Evolutionary conservation across 2,329 filamentous ascomycete species (phyloP).

Genomic region (Orbilia quercus): DNA sequence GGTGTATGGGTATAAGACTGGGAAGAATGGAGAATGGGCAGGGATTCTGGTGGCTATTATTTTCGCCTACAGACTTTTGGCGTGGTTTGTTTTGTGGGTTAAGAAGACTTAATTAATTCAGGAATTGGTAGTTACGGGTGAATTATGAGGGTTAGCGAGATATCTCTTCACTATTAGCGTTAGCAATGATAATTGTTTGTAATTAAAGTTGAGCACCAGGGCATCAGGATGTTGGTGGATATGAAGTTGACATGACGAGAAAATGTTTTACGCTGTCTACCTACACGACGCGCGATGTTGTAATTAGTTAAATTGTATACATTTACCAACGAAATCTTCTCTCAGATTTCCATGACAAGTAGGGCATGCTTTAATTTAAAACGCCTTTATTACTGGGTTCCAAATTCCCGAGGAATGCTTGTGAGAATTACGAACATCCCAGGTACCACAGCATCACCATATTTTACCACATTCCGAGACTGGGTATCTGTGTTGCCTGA

Average conservation of each 20-base stretch:
- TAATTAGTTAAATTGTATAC: too few relatives aligned
- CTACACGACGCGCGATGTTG: too few relatives aligned
- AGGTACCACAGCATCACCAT: background rate
- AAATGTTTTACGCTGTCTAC: too few relatives aligned
- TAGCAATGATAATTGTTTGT: too few relatives aligned
- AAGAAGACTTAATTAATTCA: constrained; percentile 61
- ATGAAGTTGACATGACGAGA: too few relatives aligned
- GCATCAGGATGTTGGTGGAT: too few relatives aligned
- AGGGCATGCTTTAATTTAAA: background rate
- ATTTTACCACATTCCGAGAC: constrained; percentile 43
- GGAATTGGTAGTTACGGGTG: too few relatives aligned
- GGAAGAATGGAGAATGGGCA: constrained; percentile 74
- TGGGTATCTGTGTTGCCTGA: constrained; percentile 27
- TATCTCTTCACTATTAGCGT: too few relatives aligned
- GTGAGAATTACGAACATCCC: background rate
- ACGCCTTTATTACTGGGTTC: background rate
- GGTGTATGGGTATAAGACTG: constrained; percentile 75
- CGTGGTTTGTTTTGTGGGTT: constrained; percentile 70
- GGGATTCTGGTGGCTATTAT: constrained; percentile 83
- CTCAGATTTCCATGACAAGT: background rate
- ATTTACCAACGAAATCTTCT: background rate
- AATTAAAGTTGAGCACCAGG: too few relatives aligned
- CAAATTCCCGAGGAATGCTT: constrained; percentile 36
- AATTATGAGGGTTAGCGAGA: constrained; percentile 15
- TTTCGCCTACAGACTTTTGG: constrained; percentile 76